phyloP scores from a whole-genome alignment of 2,329 filamentous ascomycete species.

The Rhynchosporium agropyri region DNA sequence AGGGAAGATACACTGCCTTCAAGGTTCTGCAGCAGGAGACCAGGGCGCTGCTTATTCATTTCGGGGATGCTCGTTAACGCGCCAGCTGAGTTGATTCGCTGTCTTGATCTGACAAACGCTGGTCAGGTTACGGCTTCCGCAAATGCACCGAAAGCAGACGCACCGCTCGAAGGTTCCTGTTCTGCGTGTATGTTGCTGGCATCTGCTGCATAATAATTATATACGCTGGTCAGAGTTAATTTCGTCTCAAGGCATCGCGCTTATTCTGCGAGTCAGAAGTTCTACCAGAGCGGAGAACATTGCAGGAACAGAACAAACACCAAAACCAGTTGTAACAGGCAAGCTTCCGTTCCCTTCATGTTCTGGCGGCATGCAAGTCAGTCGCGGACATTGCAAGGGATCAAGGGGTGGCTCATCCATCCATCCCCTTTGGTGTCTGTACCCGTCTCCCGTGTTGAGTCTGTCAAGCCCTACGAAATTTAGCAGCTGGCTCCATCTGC shows the following conservation, averaged over 20 bases:
- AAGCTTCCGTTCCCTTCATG: constrained; percentile 2
- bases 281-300: constrained; percentile 1
- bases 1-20: constrained; percentile 7
- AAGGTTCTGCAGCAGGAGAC: constrained; percentile 8
- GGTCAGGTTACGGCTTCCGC: not conserved
- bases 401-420: constrained; percentile 11
- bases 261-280: constrained; percentile 20
- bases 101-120: constrained; percentile 9
- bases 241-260: constrained; percentile 16
- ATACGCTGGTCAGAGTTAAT: constrained; percentile 13
- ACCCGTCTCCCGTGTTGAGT: constrained; percentile 8
- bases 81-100: constrained; percentile 1
- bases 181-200: not conserved
- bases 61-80: constrained; percentile 6
- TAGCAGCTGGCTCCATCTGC: constrained; percentile 9
- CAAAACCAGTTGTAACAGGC: not conserved
- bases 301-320: constrained; percentile 1
- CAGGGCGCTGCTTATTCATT: constrained; percentile 8
- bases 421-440: not conserved
- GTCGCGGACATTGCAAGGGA: not conserved
- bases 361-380: not conserved
- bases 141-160: constrained; percentile 8
- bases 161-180: not conserved
- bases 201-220: not conserved
- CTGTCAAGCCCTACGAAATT: constrained; percentile 7